Evolutionary conservation across 352 stramenopile species (phyloP).

Genomic region (Peronospora tabacina): DNA sequence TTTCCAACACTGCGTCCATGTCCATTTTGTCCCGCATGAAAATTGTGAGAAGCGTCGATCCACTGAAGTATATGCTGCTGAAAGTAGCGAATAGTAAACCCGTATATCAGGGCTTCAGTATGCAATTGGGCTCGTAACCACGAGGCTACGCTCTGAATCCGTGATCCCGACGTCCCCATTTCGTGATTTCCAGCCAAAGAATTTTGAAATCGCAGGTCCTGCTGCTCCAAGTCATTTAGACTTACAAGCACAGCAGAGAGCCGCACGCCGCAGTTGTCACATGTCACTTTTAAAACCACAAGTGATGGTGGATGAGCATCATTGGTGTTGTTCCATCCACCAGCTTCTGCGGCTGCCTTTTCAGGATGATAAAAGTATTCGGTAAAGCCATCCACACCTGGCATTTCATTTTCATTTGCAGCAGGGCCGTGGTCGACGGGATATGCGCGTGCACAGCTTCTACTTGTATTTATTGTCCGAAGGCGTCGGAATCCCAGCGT

Average conservation of each 20-base stretch:
- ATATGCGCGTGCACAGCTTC: conserved; percentile 21
- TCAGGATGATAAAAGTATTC: conserved; percentile 63
- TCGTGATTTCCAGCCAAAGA: conserved; percentile 8
- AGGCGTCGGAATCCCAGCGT: conserved; percentile 62
- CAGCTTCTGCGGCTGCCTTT: conserved; percentile 28
- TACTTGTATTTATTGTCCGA: conserved; percentile 26
- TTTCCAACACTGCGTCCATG: conserved; percentile 12
- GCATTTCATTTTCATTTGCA: conserved; percentile 23
- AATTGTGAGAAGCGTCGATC: conserved; percentile 28
- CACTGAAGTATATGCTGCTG: conserved; percentile 61
- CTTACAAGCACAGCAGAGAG: conserved; percentile 55
- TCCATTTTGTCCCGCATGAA: conserved; percentile 18
- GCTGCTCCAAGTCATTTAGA: conserved; percentile 52
- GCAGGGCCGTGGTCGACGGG: conserved; percentile 9
- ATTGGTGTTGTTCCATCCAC: conserved; percentile 8
- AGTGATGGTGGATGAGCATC: conserved; percentile 24
- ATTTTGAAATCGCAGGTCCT: conserved; percentile 55
- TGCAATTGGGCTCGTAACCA: conserved; percentile 49
- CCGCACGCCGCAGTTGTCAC: conserved; percentile 60
- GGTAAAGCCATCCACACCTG: conserved; percentile 44
- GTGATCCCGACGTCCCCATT: conserved; percentile 24
- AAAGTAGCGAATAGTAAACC: conserved; percentile 73
- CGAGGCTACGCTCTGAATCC: conserved; percentile 39
- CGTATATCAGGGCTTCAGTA: conserved; percentile 56
- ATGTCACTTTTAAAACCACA: conserved; percentile 64